Conservation (phyloP, 2,329 filamentous ascomycete genomes). For the Orbilia oligospora region DNA sequence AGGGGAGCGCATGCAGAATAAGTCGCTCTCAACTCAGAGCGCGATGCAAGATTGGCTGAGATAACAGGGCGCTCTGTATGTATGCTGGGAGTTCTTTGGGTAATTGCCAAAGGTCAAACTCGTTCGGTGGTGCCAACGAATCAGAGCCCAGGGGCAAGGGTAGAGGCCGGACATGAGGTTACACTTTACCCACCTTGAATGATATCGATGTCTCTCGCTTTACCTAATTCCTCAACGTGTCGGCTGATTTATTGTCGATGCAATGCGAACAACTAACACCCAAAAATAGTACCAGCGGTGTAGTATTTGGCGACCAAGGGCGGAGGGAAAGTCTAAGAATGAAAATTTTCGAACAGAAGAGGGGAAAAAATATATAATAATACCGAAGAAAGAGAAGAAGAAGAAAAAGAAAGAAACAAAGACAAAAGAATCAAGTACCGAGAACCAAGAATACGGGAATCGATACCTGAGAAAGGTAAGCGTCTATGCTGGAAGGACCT, state of each 20-base stretch:
- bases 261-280: conserved; percentile 15
- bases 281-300: conserved; percentile 49
- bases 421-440: conserved; percentile 26
- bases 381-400: conserved; percentile 23
- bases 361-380: conserved; percentile 28
- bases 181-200: conserved; percentile 56
- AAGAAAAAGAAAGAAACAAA: conserved; percentile 15
- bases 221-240: conserved; percentile 55
- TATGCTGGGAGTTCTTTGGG: conserved; percentile 5
- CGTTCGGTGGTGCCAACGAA: conserved; percentile 34
- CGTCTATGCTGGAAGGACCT: conserved; percentile 37
- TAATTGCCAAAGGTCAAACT: conserved; percentile 32
- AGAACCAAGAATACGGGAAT: conserved; percentile 42
- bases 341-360: conserved; percentile 14
- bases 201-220: conserved; percentile 32
- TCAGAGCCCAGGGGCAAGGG: conserved; percentile 43
- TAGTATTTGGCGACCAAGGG: conserved; percentile 39
- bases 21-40: background rate
- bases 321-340: conserved; percentile 33
- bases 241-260: conserved; percentile 36
- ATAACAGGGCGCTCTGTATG: conserved; percentile 11
- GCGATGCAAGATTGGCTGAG: conserved; percentile 28
- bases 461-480: conserved; percentile 46
- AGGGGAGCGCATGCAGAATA: conserved; percentile 13
- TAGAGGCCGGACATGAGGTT: conserved; percentile 43